Base-by-base conservation (phyloP, 441 rosid genomes). In the Gossypium aridum region DNA sequence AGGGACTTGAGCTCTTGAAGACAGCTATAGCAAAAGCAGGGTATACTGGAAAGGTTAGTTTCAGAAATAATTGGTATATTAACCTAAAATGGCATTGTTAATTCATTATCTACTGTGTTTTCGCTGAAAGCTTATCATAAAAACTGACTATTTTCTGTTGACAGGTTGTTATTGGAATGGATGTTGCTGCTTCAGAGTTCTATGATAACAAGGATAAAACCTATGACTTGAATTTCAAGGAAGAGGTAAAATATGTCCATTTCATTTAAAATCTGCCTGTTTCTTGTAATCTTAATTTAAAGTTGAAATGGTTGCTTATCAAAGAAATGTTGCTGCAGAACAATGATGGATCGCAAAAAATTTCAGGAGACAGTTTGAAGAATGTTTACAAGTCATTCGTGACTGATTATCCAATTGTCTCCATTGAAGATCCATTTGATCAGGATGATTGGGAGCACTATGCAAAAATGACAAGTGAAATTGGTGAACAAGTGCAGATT, bases 381-480 rank as follows among this genome's bases (percentile, higher is more conserved):
- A 84, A 85, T 78, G 78, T 85, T 31, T 83, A 81, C 75, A 83
- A 80, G 82, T 81, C 83, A 2, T 83, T 83, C 14, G 75, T 79
- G 9, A 14, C 82, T 14, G 86, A 85, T 53, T 83, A 83, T 76
- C 85, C 88, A 59, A 81, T 83, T 28, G 86, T 83, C 34, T 85
- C 86, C 34, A 81, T 85, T 66, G 88, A 85, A 76, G 88, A 85
- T 65, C 88, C 86, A 75, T 85, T 83, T 60, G 85, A 85, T 79
- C 88, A 85, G 76, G 88, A 85, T 74, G 86, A 81, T 77, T 83
- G 88, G 88, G 86, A 79, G 71, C 83, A 81, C 78, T 76, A 81
- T 49, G 71, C 80, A 59, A 83, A 81, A 79, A 9, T 85, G 81
- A 85, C 85, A 7, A 2, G 54, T 71, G 85, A 85, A 81, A 81